Conservation (phyloP, 495 filamentous ascomycete species). For the Margaritispora aquatica region DNA sequence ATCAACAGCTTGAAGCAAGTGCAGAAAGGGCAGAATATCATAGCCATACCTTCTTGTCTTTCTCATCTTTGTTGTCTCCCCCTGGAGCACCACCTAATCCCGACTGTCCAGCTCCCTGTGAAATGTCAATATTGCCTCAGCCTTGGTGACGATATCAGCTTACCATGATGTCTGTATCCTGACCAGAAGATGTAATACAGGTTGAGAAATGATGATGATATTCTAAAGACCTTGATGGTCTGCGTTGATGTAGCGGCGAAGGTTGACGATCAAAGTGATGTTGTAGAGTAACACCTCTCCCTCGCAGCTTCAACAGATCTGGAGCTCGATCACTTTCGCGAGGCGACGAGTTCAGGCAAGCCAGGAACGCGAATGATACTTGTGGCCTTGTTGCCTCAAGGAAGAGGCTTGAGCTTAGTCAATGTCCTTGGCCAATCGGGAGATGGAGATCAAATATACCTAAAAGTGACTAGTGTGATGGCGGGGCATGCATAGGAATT, state of each 20-base stretch:
- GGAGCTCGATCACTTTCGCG: not conserved
- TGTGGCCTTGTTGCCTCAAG: not conserved
- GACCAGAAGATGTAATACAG: not conserved
- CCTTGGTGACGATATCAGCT: conserved; percentile 2
- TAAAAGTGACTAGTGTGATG: too few relatives aligned
- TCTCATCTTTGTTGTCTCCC: conserved; percentile 75
- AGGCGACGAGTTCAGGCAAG: not conserved
- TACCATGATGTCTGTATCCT: conserved; percentile 21
- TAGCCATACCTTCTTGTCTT: conserved; percentile 81
- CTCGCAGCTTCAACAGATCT: not conserved
- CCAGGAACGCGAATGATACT: not conserved
- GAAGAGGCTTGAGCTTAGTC: not conserved
- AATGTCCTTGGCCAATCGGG: not conserved
- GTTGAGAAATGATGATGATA: not conserved
- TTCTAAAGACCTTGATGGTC: conserved; percentile 1
- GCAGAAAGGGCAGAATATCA: not conserved
- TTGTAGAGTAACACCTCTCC: not conserved
- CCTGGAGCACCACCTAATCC: conserved; percentile 66
- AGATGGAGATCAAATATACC: not conserved
- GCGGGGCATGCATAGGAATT: too few relatives aligned
- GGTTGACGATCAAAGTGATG: conserved; percentile 13
- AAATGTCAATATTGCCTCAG: conserved; percentile 12
- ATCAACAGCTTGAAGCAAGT: not conserved
- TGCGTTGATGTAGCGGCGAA: conserved; percentile 9
- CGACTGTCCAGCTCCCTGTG: conserved; percentile 81